These are phyloP conservation scores for Ailanthus altissimus DNA, from an alignment of 345 rosid species.

Conservation along the genomic window DNA sequence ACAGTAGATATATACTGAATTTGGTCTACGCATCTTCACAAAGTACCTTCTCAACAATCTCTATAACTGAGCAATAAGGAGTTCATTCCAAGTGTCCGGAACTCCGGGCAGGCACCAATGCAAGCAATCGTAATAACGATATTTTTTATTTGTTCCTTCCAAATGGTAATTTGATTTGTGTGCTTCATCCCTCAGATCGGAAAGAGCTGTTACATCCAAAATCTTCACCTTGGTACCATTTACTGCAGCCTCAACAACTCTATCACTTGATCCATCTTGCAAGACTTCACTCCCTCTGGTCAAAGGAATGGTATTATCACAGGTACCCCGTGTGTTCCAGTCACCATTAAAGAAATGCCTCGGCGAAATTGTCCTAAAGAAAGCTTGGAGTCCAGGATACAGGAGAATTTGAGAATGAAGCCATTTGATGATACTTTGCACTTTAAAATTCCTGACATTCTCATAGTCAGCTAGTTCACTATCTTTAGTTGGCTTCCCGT, in stretches of 20 bases:
- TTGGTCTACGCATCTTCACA: too few relatives aligned
- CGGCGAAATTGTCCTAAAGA: constrained; percentile 76
- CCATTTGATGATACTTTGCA: constrained; percentile 58
- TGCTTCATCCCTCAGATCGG: constrained; percentile 72
- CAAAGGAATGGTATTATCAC: constrained; percentile 62
- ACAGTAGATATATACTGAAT: too few relatives aligned
- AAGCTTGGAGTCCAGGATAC: constrained; percentile 54
- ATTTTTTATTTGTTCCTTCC: constrained; percentile 47
- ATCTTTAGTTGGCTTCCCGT: constrained; percentile 48
- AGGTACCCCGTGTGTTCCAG: constrained; percentile 81
- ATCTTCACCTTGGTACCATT: constrained; percentile 59
- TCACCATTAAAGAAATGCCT: constrained; percentile 73
- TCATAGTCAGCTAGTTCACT: constrained; percentile 38
- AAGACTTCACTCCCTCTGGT: constrained; percentile 48
- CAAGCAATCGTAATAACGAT: too few relatives aligned
- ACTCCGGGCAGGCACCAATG: constrained; percentile 96
- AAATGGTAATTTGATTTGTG: constrained; percentile 55
- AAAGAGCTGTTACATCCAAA: constrained; percentile 70
- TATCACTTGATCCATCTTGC: constrained; percentile 53
- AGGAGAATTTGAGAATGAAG: constrained; percentile 55
- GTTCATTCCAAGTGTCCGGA: constrained; percentile 84
- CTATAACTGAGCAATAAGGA: constrained; percentile 60
- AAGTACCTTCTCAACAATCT: too few relatives aligned
- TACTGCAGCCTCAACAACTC: constrained; percentile 52
- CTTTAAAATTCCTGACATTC: constrained; percentile 57